A percentile compares a stretch with the other conserved stretches of the same genome.
phyloP scores from a whole-genome alignment of 768 basidiomycete genomes.

The Phlebiopsis gigantea region DNA sequence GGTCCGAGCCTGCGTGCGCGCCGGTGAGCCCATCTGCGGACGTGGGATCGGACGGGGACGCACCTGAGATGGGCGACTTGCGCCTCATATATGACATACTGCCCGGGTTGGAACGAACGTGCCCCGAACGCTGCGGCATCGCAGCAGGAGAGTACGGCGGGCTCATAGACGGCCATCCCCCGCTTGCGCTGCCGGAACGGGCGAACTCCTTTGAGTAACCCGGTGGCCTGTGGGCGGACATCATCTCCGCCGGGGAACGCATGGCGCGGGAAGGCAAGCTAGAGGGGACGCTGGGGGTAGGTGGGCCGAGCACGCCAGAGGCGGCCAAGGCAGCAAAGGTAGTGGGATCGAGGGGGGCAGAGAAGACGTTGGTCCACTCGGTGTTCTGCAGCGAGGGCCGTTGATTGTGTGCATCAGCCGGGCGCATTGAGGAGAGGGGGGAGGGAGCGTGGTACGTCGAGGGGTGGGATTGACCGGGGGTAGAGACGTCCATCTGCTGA shows the following conservation, averaged over 20 bases:
- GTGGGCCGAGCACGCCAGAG: slow-evolving; percentile 48
- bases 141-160: slow-evolving; percentile 22
- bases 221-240: slow-evolving; percentile 15
- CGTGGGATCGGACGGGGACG: slow-evolving; percentile 15
- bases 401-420: slow-evolving; percentile 18
- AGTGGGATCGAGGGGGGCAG: slow-evolving; percentile 55
- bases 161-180: slow-evolving; percentile 19
- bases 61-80: slow-evolving; percentile 36
- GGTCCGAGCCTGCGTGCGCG: background rate
- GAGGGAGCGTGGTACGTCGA: slow-evolving; percentile 17
- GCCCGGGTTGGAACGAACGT: slow-evolving; percentile 31
- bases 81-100: slow-evolving; percentile 20
- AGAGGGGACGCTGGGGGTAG: slow-evolving; percentile 29
- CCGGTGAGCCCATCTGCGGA: background rate
- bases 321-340: slow-evolving; percentile 59
- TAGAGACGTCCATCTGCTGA: slow-evolving; percentile 22
- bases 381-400: slow-evolving; percentile 28
- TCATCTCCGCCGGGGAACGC: slow-evolving; percentile 24
- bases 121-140: slow-evolving; percentile 50
- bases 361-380: slow-evolving; percentile 51
- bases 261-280: slow-evolving; percentile 36
- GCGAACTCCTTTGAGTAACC: slow-evolving; percentile 17
- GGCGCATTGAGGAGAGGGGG: slow-evolving; percentile 14
- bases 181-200: slow-evolving; percentile 9
- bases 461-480: slow-evolving; percentile 16